phyloP scores from a whole-genome alignment of 495 filamentous ascomycete genomes.

The Aspergillus heteromorphus region DNA sequence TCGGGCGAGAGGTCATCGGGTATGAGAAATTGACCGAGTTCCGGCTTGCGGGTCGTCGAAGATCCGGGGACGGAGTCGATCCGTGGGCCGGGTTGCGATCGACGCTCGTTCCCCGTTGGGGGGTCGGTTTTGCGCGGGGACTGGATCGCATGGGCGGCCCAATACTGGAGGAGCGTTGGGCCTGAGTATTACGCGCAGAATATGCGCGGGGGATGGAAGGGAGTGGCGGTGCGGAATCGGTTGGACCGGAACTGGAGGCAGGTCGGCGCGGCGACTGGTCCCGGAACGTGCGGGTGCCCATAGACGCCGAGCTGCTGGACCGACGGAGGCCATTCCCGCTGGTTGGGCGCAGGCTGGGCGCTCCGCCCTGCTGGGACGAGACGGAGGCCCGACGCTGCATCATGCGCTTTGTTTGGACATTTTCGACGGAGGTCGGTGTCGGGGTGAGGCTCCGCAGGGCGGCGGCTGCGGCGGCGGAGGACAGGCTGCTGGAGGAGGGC shows the following conservation, averaged over 20 bases:
- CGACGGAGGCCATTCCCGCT: constrained; percentile 51
- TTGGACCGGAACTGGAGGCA: constrained; percentile 36
- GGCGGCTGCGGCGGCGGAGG: constrained; percentile 77
- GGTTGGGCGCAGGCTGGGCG: constrained; percentile 31
- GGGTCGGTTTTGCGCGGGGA: constrained; percentile 36
- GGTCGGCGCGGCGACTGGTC: constrained; percentile 56
- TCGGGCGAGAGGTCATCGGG: constrained; percentile 54
- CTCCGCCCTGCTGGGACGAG: constrained; percentile 57
- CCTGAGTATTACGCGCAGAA: constrained; percentile 25
- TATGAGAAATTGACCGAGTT: constrained; percentile 84
- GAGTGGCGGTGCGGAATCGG: constrained; percentile 57
- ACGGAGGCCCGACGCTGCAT: constrained; percentile 62
- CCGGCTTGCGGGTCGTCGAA: constrained; percentile 55
- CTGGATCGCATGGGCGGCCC: constrained; percentile 46
- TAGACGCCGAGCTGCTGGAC: constrained; percentile 67
- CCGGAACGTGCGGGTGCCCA: constrained; percentile 82
- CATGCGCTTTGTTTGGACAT: constrained; percentile 84
- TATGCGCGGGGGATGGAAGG: constrained; percentile 59
- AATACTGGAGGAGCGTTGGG: constrained; percentile 48
- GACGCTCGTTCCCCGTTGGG: constrained; percentile 36
- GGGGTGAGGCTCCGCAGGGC: constrained; percentile 71
- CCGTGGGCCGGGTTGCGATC: constrained; percentile 29
- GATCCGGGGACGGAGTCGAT: constrained; percentile 38
- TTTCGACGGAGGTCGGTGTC: constrained; percentile 68
- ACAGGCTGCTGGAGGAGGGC: constrained; percentile 60